Conservation (phyloP, 1,139 yeast species). For the Debaryomycetaceae sp. region DNA sequence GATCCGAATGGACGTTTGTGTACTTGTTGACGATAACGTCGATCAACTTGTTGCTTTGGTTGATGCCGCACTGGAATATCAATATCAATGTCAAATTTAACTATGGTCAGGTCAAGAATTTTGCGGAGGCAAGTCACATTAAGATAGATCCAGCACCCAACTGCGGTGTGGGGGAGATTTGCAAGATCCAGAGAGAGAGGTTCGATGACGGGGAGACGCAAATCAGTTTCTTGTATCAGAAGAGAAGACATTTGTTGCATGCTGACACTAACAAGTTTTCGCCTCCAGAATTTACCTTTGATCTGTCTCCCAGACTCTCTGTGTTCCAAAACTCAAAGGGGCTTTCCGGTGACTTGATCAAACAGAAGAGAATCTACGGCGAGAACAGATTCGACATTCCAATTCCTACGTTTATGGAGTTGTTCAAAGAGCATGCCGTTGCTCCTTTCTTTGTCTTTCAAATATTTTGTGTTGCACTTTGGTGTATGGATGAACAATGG, state of each 20-base stretch:
- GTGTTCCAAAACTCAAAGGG: conserved; percentile 65
- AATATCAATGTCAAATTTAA: conserved; percentile 70
- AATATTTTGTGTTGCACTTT: conserved; percentile 89
- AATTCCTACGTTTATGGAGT: conserved; percentile 82
- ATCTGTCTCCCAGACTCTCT: conserved; percentile 55
- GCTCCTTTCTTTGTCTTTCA: conserved; percentile 98
- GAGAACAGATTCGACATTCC: conserved; percentile 90
- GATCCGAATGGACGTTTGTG: conserved; percentile 85
- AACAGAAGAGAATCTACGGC: conserved; percentile 65
- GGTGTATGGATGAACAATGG: conserved; percentile 98
- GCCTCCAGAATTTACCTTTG: conserved; percentile 80
- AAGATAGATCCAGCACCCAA: conserved; percentile 81
- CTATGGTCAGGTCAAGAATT: conserved; percentile 47
- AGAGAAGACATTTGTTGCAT: conserved; percentile 81
- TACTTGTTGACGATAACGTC: conserved; percentile 72
- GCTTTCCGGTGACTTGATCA: conserved; percentile 54
- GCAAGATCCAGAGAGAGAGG: conserved; percentile 54
- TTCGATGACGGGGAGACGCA: conserved; percentile 61
- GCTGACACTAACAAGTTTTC: conserved; percentile 52
- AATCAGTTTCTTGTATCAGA: conserved; percentile 79
- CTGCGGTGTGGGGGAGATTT: conserved; percentile 82
- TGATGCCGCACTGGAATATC: conserved; percentile 95
- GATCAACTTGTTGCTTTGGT: conserved; percentile 70
- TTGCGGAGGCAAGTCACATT: conserved; percentile 66
- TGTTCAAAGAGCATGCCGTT: conserved; percentile 95